A percentile compares a stretch with the other conserved stretches of the same genome.
phyloP scores from a whole-genome alignment of 208 protist genomes.

The Crithidia brevicula region DNA sequence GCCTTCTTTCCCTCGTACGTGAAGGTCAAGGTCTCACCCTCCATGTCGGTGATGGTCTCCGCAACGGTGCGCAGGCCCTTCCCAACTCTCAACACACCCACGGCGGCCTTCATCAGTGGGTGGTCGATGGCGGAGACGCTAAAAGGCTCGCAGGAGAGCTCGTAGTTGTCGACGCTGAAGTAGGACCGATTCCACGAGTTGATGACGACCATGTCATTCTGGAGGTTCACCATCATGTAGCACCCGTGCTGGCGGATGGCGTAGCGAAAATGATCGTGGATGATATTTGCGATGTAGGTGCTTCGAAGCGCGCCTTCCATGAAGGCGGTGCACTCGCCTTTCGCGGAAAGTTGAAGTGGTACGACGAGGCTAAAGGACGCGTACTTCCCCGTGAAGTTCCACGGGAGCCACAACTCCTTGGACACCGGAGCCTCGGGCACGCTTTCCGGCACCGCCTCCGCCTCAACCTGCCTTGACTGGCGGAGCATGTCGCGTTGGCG shows the following conservation, averaged over 20 bases:
- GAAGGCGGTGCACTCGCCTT: slow-evolving; percentile 9
- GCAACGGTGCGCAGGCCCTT: neutral
- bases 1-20: slow-evolving; percentile 10
- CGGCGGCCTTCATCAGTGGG: slow-evolving; percentile 22
- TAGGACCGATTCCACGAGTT: slow-evolving; percentile 54
- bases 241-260: slow-evolving; percentile 40
- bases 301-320: slow-evolving; percentile 22
- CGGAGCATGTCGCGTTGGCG: neutral
- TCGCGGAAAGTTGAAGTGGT: slow-evolving; percentile 11
- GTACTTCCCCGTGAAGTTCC: neutral
- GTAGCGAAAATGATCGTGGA: slow-evolving; percentile 27
- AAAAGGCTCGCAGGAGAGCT: neutral
- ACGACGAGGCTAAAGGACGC: slow-evolving; percentile 20
- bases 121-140: slow-evolving; percentile 2
- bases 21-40: neutral
- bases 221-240: slow-evolving; percentile 43
- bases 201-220: slow-evolving; percentile 24
- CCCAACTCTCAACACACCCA: neutral
- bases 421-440: neutral
- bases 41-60: neutral
- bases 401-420: slow-evolving; percentile 12
- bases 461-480: no score
- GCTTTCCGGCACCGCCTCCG: neutral
- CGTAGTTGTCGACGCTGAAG: no score
- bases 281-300: slow-evolving; percentile 8